phyloP scores from a whole-genome alignment of 768 basidiomycete species.

The Chalciporus pseudorubinellus region DNA sequence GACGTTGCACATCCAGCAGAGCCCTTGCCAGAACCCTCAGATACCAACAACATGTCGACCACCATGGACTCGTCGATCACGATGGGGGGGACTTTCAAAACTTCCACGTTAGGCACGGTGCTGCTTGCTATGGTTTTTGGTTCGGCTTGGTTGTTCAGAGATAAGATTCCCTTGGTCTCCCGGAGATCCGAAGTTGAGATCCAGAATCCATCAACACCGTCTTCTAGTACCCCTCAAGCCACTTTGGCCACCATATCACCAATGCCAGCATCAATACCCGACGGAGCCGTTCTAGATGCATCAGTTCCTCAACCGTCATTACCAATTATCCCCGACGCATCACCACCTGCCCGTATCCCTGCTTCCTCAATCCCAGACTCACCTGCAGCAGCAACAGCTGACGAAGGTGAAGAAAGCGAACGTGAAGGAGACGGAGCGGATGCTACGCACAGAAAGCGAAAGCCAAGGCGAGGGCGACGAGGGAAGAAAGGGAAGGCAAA shows the following conservation, averaged over 20 bases:
- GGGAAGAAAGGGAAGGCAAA: slow-evolving; percentile 54
- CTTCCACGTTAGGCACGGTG: slow-evolving; percentile 21
- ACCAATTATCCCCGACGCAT: not conserved
- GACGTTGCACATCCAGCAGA: slow-evolving; percentile 14
- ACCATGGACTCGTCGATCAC: slow-evolving; percentile 14
- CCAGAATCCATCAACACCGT: not conserved
- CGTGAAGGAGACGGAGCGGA: slow-evolving; percentile 45
- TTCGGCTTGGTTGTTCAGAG: slow-evolving; percentile 25
- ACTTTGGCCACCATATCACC: not conserved
- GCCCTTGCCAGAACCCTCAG: slow-evolving; percentile 12
- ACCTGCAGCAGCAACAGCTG: slow-evolving; percentile 11
- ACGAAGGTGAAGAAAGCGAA: slow-evolving; percentile 58
- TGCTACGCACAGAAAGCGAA: slow-evolving; percentile 43
- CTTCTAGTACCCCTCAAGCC: slow-evolving; percentile 2
- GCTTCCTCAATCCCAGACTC: slow-evolving; percentile 9
- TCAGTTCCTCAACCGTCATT: not conserved
- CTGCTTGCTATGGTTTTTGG: slow-evolving; percentile 24
- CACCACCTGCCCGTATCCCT: not conserved
- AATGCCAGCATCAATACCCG: not conserved
- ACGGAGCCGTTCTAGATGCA: slow-evolving; percentile 1
- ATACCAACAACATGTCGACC: slow-evolving; percentile 18
- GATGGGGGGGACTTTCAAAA: slow-evolving; percentile 13
- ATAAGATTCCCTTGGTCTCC: slow-evolving; percentile 16
- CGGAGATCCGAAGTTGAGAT: not conserved
- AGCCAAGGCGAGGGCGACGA: slow-evolving; percentile 40